phyloP scores from a whole-genome alignment of 2,329 filamentous ascomycete species.

The Ophiostoma tasmaniense region DNA sequence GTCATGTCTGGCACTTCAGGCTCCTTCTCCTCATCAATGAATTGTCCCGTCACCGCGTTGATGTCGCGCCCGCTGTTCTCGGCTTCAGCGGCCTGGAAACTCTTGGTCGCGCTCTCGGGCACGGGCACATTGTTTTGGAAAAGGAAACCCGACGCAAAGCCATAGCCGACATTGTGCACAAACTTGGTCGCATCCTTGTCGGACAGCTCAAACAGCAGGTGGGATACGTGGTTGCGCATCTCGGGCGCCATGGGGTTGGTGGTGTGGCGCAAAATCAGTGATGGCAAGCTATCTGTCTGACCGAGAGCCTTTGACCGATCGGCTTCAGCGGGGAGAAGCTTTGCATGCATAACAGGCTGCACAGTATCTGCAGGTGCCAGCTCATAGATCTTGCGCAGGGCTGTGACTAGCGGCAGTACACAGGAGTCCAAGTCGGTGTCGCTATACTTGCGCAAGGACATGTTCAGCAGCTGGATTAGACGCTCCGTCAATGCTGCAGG shows the following conservation, averaged over 20 bases:
- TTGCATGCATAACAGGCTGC: slow-evolving; percentile 52
- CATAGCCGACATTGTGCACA: slow-evolving; percentile 88
- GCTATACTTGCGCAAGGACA: slow-evolving; percentile 53
- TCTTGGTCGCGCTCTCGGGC: slow-evolving; percentile 45
- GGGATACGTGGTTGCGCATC: slow-evolving; percentile 64
- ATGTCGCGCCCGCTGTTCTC: slow-evolving; percentile 33
- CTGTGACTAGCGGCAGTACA: slow-evolving; percentile 64
- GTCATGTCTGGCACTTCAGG: slow-evolving; percentile 67
- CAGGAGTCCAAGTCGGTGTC: slow-evolving; percentile 64
- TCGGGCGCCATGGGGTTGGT: slow-evolving; percentile 64
- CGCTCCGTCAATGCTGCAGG: slow-evolving; percentile 52
- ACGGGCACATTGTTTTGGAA: slow-evolving; percentile 75
- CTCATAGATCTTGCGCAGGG: slow-evolving; percentile 63
- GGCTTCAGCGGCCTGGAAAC: slow-evolving; percentile 2
- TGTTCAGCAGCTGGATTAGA: slow-evolving; percentile 61
- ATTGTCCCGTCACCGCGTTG: slow-evolving; percentile 85
- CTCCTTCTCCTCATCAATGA: slow-evolving; percentile 56
- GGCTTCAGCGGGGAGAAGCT: slow-evolving; percentile 65
- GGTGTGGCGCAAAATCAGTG: slow-evolving; percentile 68
- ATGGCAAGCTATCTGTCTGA: slow-evolving; percentile 62
- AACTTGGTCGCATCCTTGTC: slow-evolving; percentile 70
- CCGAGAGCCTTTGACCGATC: slow-evolving; percentile 75
- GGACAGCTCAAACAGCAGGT: slow-evolving; percentile 80
- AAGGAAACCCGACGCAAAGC: slow-evolving; percentile 84
- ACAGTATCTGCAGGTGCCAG: slow-evolving; percentile 52